phyloP scores from a whole-genome alignment of 306 rosid genomes.

The Cyclanthera cordifolia region DNA sequence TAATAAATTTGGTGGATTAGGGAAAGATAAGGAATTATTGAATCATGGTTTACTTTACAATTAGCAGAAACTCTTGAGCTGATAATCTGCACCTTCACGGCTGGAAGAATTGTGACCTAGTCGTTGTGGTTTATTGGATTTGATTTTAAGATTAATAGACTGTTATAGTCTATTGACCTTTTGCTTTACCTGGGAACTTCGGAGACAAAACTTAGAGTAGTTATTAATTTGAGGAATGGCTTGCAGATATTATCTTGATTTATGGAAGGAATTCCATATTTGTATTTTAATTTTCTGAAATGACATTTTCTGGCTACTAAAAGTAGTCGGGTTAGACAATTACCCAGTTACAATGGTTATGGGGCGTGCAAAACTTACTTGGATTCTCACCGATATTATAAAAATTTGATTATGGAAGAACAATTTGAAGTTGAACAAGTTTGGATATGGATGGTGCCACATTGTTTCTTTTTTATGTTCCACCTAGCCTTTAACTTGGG shows the following conservation, averaged over 20 bases:
- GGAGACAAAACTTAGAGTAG: neutral
- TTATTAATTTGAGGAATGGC: neutral
- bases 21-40: no score
- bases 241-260: neutral
- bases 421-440: neutral
- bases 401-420: no score
- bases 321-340: no score
- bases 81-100: no score
- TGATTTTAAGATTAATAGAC: neutral
- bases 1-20: neutral
- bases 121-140: neutral
- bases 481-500: neutral
- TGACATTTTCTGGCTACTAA: neutral
- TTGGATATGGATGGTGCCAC: neutral
- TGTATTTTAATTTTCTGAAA: neutral
- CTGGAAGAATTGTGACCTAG: no score
- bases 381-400: no score
- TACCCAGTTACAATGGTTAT: no score
- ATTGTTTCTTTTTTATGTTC: neutral
- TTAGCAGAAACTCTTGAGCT: no score
- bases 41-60: no score
- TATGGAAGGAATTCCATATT: constrained; percentile 3
- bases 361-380: no score
- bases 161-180: neutral
- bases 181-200: neutral